phyloP scores from a whole-genome alignment of 805 yeast species.

The Starmera dryadoides region DNA sequence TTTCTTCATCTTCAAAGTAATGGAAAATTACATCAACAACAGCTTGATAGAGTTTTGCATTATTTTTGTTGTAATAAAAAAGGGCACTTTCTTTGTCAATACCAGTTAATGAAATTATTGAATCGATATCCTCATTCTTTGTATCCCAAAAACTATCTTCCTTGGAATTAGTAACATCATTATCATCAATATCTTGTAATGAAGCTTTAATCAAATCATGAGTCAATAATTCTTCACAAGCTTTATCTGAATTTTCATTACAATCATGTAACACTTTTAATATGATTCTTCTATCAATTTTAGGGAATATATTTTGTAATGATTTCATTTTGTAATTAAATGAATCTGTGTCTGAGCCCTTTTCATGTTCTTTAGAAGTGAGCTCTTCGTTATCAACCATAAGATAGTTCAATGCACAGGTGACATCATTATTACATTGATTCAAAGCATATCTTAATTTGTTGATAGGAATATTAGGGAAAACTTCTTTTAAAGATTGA shows the following conservation, averaged over 20 bases:
- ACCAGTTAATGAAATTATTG: slow-evolving; percentile 16
- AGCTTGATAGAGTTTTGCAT: slow-evolving; percentile 23
- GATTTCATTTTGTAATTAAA: neutral
- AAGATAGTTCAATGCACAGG: slow-evolving; percentile 8
- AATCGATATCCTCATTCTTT: slow-evolving; percentile 10
- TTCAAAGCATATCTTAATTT: slow-evolving; percentile 11
- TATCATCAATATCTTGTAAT: slow-evolving; percentile 1
- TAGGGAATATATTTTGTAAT: slow-evolving; percentile 40
- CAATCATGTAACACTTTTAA: slow-evolving; percentile 22
- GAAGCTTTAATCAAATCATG: slow-evolving; percentile 10
- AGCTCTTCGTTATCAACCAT: neutral
- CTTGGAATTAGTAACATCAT: neutral
- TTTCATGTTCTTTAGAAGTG: neutral
- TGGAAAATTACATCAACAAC: slow-evolving; percentile 28
- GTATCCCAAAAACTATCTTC: slow-evolving; percentile 6
- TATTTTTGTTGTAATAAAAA: slow-evolving; percentile 22
- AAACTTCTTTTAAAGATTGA: slow-evolving; percentile 7
- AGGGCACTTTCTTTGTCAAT: slow-evolving; percentile 12
- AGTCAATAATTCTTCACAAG: slow-evolving; percentile 24
- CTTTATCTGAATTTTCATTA: slow-evolving; percentile 23
- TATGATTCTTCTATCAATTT: slow-evolving; percentile 24
- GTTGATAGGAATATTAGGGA: slow-evolving; percentile 13
- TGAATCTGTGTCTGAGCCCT: neutral
- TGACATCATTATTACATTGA: slow-evolving; percentile 14
- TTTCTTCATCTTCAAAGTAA: slow-evolving; percentile 3